Percentiles rank a stretch among this genome's conserved stretches.
These are phyloP conservation scores for Papiliotrema nemorosa DNA, from an alignment of 1,284 basidiomycete species.

Conservation along the genomic window DNA sequence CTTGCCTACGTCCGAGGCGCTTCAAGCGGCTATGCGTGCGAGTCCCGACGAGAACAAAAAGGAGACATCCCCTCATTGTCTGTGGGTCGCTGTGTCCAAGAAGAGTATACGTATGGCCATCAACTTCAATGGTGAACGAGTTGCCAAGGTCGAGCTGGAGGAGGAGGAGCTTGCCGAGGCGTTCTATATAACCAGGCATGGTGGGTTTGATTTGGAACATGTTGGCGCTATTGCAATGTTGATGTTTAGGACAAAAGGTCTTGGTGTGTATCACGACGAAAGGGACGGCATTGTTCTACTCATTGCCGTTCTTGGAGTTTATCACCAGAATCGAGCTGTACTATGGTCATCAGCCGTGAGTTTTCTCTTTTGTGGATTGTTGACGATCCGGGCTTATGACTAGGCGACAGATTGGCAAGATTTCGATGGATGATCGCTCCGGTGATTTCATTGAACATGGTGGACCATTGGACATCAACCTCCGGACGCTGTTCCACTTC, in stretches of 20 bases:
- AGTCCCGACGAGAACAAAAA: conserved; percentile 33
- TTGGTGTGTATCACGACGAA: conserved; percentile 63
- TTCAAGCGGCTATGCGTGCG: conserved; percentile 30
- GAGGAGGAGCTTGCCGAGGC: conserved; percentile 58
- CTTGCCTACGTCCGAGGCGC: conserved; percentile 53
- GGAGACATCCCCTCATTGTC: conserved; percentile 43
- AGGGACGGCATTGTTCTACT: conserved; percentile 60
- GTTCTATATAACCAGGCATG: conserved; percentile 61
- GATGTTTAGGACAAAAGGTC: conserved; percentile 49
- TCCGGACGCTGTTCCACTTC: conserved; percentile 50
- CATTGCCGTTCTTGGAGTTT: conserved; percentile 57
- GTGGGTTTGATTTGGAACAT: conserved; percentile 41
- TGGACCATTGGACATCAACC: conserved; percentile 42
- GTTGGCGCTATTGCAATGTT: background rate
- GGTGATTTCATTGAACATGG: conserved; percentile 49
- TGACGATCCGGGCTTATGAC: background rate
- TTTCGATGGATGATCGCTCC: conserved; percentile 46
- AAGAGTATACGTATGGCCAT: conserved; percentile 43
- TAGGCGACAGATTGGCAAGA: conserved; percentile 33
- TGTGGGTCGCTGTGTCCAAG: conserved; percentile 51
- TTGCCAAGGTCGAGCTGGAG: conserved; percentile 54
- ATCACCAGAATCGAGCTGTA: conserved; percentile 42
- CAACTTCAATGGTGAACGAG: conserved; percentile 50
- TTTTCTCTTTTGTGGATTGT: background rate
- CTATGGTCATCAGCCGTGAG: conserved; percentile 31